Evolutionary conservation across 768 basidiomycete genomes (phyloP).

Genomic region (Tricholoma bakamatsutake): DNA sequence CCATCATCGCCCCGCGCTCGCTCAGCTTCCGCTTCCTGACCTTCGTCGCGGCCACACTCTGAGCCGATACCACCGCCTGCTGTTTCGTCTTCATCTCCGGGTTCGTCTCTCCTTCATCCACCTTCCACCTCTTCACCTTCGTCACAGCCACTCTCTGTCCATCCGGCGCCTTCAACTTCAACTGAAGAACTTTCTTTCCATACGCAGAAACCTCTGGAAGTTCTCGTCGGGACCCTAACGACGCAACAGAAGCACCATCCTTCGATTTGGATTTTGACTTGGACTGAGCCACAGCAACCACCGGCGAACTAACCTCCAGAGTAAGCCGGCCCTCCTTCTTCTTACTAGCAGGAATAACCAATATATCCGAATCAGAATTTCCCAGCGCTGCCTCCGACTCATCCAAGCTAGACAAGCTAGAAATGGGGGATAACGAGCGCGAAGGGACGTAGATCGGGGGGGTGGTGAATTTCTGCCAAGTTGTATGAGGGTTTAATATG

Average conservation of each 20-base stretch:
- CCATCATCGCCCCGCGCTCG: conserved; percentile 10
- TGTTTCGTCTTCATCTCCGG: no score
- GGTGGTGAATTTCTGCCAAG: neutral
- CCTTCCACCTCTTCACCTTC: conserved; percentile 28
- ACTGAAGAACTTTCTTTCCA: conserved; percentile 11
- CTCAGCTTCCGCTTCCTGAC: conserved; percentile 27
- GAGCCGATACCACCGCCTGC: neutral
- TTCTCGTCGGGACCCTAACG: neutral
- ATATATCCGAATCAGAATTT: conserved; percentile 3
- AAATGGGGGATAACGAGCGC: conserved; percentile 12
- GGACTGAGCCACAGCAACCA: neutral
- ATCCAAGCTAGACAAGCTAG: conserved; percentile 2
- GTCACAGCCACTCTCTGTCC: conserved; percentile 24
- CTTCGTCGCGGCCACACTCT: conserved; percentile 24
- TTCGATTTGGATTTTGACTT: neutral
- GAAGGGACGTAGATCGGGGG: conserved; percentile 14
- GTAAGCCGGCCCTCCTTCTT: neutral
- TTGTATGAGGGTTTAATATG: neutral
- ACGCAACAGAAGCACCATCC: neutral
- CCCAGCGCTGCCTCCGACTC: neutral
- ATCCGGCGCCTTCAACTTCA: conserved; percentile 7
- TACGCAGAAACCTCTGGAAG: neutral
- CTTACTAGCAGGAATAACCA: conserved; percentile 11
- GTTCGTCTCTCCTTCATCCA: neutral
- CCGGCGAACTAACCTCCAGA: neutral